Conservation (phyloP, 2,329 filamentous ascomycete species). For the Ophiognomonia clavigignenti-juglandacearum region DNA sequence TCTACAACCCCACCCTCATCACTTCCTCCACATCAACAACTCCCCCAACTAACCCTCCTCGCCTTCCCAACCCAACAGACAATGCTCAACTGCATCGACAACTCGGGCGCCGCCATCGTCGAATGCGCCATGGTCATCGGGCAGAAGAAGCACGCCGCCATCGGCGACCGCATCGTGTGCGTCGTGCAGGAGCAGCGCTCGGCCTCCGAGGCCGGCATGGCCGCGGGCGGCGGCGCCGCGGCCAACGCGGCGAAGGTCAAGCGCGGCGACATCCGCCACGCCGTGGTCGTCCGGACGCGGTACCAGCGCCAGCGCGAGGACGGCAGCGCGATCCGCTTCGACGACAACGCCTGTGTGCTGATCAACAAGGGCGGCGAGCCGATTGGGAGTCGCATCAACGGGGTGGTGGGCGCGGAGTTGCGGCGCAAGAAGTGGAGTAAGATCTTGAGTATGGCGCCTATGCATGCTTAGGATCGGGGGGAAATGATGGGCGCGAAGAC, state of each 20-base stretch:
- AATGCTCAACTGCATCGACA: constrained; percentile 99
- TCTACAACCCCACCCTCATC: neutral
- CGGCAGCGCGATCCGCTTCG: constrained; percentile 86
- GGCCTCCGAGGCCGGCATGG: constrained; percentile 64
- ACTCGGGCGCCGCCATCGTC: constrained; percentile 94
- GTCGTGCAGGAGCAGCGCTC: constrained; percentile 96
- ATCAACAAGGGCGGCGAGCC: constrained; percentile 97
- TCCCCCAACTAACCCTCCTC: neutral
- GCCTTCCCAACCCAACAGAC: constrained; percentile 49
- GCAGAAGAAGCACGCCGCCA: constrained; percentile 81
- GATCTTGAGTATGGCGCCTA: constrained; percentile 89
- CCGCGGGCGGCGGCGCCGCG: constrained; percentile 57
- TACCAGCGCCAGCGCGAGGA: constrained; percentile 85
- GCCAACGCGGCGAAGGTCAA: constrained; percentile 86
- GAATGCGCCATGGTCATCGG: constrained; percentile 92
- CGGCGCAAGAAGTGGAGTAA: constrained; percentile 96
- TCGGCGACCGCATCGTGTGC: constrained; percentile 94
- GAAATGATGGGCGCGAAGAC: neutral
- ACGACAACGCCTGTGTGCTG: constrained; percentile 96
- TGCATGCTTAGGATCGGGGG: constrained; percentile 41
- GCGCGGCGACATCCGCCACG: constrained; percentile 92
- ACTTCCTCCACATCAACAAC: too few species aligned
- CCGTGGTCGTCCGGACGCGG: constrained; percentile 85
- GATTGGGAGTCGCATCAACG: constrained; percentile 86
- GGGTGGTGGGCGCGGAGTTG: constrained; percentile 85